Evolutionary conservation across 1,284 basidiomycete species (phyloP), one percentile per base, ranked within the genome.

Genomic region (Anthracocystis walkeri): DNA sequence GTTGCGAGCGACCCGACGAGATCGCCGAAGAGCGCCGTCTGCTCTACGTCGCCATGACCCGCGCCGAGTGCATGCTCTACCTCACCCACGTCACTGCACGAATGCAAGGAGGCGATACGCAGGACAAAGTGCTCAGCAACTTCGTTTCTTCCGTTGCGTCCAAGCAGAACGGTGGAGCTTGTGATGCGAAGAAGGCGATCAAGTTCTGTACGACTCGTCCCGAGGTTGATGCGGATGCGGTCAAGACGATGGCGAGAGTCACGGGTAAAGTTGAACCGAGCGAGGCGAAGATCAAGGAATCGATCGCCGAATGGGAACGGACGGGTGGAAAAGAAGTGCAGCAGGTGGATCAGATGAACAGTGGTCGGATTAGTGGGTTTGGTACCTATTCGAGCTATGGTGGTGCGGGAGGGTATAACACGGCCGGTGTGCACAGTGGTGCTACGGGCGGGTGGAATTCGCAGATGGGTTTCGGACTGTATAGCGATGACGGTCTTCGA

Each of bases 31-130:
- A 96, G 86, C 87, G 91, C 54, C 90, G 93, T 10, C 86, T 96
- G 60, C 88, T 95, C 21, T 97, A 95, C 81, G 94, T 96, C 5
- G 94, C 93, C 0, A 94, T 93, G 87, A 97, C 94, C 0, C 90
- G 94, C 11, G 94, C 94, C 0, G 92, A 95, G 82, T 88, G 88
- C 3, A 87, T 94, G 18, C 87, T 95, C 27, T 92, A 92, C 82
- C 82, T 93, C 18, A 87, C 89, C 65, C 49, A 85, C 75, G 59
- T 67, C 16, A 51, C 69, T 3, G 64, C 59, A 3, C 75, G 82
- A 10, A 65, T 73, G 64, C 51, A 67, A 20, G 74, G 74, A 11
- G 75, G 76, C 23, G 72, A 82, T 4, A 71, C 58, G 21, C 58
- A 66, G 38, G 57, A 68, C 38, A 76, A 73, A 46, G 41, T 58